These are phyloP conservation scores for Lactifluus rugatus DNA, from an alignment of 768 basidiomycete genomes.

Conservation along the genomic window DNA sequence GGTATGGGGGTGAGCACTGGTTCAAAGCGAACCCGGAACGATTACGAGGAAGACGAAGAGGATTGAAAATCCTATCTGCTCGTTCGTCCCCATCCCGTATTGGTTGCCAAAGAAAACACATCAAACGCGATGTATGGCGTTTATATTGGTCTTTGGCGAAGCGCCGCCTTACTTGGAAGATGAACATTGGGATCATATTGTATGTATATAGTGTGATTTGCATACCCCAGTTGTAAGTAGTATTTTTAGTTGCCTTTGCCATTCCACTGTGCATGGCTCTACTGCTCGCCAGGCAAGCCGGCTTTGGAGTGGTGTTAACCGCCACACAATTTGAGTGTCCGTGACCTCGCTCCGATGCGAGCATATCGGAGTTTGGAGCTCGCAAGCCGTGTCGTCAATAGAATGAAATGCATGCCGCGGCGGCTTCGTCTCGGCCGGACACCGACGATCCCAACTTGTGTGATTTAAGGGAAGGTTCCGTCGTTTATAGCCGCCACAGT, in stretches of 20 bases:
- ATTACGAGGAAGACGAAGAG: constrained; percentile 40
- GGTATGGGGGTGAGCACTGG: constrained; percentile 31
- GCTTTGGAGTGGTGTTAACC: background rate
- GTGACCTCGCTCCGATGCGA: background rate
- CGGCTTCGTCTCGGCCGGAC: constrained; percentile 5
- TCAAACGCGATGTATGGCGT: constrained; percentile 1
- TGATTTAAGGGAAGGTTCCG: constrained; percentile 13
- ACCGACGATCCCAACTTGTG: constrained; percentile 12
- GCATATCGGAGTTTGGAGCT: background rate
- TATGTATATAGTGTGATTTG: constrained; percentile 21
- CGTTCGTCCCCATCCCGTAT: constrained; percentile 14
- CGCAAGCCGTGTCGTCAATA: background rate
- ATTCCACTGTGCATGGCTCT: constrained; percentile 1
- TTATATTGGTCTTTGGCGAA: constrained; percentile 5
- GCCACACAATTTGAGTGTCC: background rate
- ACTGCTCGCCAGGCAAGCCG: background rate
- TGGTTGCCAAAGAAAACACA: constrained; percentile 10
- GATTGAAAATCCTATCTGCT: background rate
- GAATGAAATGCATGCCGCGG: background rate
- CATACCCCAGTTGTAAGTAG: constrained; percentile 21
- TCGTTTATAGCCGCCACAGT: constrained; percentile 5
- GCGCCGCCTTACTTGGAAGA: constrained; percentile 9
- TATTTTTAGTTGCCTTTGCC: constrained; percentile 13
- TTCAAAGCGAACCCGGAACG: constrained; percentile 43
- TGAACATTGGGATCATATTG: constrained; percentile 20